Evolutionary conservation across 1,139 yeast species (phyloP).

Genomic region (Kodamaea sp.): DNA sequence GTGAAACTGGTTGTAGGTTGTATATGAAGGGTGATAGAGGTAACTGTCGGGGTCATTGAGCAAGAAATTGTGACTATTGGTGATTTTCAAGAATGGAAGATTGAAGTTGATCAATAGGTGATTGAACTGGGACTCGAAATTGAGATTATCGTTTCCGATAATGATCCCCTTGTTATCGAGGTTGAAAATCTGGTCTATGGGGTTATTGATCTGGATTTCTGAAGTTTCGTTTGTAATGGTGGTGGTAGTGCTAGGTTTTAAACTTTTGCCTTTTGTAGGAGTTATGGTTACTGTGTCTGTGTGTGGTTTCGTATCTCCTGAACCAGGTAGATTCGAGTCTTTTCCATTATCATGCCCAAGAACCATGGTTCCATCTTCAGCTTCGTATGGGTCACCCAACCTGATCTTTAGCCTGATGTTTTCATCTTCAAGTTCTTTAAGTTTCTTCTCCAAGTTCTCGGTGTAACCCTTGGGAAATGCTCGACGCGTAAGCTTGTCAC

Average conservation of each 20-base stretch:
- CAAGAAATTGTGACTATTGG: conserved; percentile 48
- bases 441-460: conserved; percentile 64
- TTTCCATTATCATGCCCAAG: neutral
- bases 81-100: conserved; percentile 47
- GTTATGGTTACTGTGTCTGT: neutral
- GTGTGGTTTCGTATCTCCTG: neutral
- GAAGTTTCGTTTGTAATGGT: conserved; percentile 15
- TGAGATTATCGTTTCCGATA: conserved; percentile 50
- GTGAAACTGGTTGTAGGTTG: conserved; percentile 41
- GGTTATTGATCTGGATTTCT: conserved; percentile 40
- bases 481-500: conserved; percentile 70
- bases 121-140: conserved; percentile 51
- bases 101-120: conserved; percentile 47
- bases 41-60: conserved; percentile 48
- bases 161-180: conserved; percentile 47
- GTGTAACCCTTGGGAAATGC: conserved; percentile 62
- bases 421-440: conserved; percentile 63
- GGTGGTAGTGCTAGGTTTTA: conserved; percentile 6
- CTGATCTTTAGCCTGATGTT: conserved; percentile 38
- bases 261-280: conserved; percentile 1
- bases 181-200: conserved; percentile 51
- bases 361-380: neutral
- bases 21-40: conserved; percentile 44
- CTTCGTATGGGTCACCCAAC: conserved; percentile 1
- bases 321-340: neutral